phyloP scores from a whole-genome alignment of 2,329 filamentous ascomycete genomes.

The Pleurostoma richardsiae region DNA sequence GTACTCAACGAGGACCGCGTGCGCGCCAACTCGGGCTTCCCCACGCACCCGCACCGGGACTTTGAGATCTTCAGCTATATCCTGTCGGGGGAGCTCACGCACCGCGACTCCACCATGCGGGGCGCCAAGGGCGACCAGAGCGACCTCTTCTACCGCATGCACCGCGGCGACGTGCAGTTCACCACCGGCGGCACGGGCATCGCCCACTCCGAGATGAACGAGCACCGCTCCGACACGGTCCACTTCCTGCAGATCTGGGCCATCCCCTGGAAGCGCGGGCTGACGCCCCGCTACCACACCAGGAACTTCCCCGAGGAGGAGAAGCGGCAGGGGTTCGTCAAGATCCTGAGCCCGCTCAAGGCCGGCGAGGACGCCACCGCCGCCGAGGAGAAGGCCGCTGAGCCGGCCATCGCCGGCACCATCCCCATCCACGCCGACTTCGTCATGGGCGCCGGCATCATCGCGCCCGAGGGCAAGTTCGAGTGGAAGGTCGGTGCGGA shows the following conservation, averaged over 20 bases:
- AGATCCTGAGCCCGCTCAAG: conserved; percentile 71
- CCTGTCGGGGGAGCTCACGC: conserved; percentile 78
- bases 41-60: conserved; percentile 78
- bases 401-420: conserved; percentile 56
- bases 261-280: conserved; percentile 66
- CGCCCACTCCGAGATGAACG: conserved; percentile 78
- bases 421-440: conserved; percentile 85
- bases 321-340: conserved; percentile 66
- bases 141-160: conserved; percentile 66
- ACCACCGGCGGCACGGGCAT: conserved; percentile 81
- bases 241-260: conserved; percentile 92
- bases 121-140: conserved; percentile 53
- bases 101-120: conserved; percentile 79
- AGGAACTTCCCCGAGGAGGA: conserved; percentile 65
- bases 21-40: conserved; percentile 68
- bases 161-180: conserved; percentile 81
- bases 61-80: conserved; percentile 91
- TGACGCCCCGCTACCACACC: conserved; percentile 74
- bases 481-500: conserved; percentile 66
- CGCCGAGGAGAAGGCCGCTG: conserved; percentile 59
- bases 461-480: conserved; percentile 60
- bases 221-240: conserved; percentile 64
- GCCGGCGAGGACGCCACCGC: conserved; percentile 57
- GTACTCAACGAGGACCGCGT: conserved; percentile 90
- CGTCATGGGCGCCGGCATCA: conserved; percentile 73